phyloP scores from a whole-genome alignment of 2,329 filamentous ascomycete genomes.

The Microdochium nivale region DNA sequence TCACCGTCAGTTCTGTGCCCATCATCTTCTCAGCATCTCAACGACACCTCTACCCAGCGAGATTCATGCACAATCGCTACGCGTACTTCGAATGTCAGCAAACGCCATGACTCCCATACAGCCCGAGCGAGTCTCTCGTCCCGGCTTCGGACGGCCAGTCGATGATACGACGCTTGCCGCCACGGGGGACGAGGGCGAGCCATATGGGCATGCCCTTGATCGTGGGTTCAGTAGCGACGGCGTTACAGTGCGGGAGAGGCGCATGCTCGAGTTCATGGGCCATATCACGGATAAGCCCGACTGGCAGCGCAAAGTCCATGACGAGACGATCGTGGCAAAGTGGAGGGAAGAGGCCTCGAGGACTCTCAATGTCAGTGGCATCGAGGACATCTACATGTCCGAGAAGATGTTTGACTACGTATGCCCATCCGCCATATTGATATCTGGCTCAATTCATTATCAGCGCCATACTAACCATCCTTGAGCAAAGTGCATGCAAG shows the following conservation, averaged over 20 bases:
- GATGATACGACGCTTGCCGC: background rate
- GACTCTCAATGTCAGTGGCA: background rate
- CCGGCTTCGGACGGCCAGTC: slow-evolving; percentile 4
- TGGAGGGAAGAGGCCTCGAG: slow-evolving; percentile 12
- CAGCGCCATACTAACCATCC: slow-evolving; percentile 1
- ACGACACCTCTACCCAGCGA: too few species aligned
- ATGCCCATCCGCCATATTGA: too few species aligned
- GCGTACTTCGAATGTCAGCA: too few species aligned
- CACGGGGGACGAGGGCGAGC: slow-evolving; percentile 1
- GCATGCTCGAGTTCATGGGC: slow-evolving; percentile 15
- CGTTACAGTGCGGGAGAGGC: background rate
- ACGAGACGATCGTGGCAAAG: slow-evolving; percentile 10
- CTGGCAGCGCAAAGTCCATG: slow-evolving; percentile 14
- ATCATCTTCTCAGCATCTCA: too few species aligned
- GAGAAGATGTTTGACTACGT: slow-evolving; percentile 27
- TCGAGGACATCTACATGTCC: slow-evolving; percentile 17
- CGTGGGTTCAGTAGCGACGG: background rate
- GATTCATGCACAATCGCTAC: too few species aligned
- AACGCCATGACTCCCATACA: too few species aligned
- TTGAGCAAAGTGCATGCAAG: slow-evolving; percentile 20
- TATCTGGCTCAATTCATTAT: too few species aligned
- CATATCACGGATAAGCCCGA: slow-evolving; percentile 16
- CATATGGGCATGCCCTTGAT: slow-evolving; percentile 4
- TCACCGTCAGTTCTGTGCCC: too few species aligned
- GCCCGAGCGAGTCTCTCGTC: background rate